These are phyloP conservation scores for Candida ponderosae DNA, from an alignment of 805 yeast genomes.

Conservation along the genomic window DNA sequence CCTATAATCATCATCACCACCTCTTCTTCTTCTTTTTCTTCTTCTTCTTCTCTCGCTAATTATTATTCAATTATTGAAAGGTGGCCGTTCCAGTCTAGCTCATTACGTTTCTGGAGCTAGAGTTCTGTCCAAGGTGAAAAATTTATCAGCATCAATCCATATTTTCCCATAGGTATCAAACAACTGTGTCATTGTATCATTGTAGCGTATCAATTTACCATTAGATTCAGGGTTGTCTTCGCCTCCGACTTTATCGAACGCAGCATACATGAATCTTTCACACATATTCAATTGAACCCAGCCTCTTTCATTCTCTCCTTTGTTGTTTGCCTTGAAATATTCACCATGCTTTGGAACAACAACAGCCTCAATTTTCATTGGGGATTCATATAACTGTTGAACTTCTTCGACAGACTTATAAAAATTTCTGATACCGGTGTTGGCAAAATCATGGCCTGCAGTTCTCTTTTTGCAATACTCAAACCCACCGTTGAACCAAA, in stretches of 20 bases:
- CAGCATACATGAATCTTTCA: constrained; percentile 47
- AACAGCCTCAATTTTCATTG: constrained; percentile 33
- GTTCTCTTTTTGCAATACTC: constrained; percentile 32
- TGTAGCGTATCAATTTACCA: constrained; percentile 16
- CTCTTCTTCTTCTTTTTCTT: no score
- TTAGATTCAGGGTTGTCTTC: constrained; percentile 8
- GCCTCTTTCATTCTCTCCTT: constrained; percentile 29
- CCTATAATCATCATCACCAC: no score
- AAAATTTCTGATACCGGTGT: constrained; percentile 11
- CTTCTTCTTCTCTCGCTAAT: no score
- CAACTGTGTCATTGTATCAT: constrained; percentile 8
- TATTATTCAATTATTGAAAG: no score
- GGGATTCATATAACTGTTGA: constrained; percentile 26
- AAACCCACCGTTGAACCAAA: constrained; percentile 60
- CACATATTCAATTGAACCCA: constrained; percentile 46
- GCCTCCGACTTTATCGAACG: constrained; percentile 43
- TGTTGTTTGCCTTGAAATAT: constrained; percentile 25
- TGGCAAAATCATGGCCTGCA: constrained; percentile 24
- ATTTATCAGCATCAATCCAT: constrained; percentile 16
- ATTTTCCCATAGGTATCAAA: constrained; percentile 29
- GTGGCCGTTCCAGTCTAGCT: no score
- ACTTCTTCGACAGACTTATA: constrained; percentile 16
- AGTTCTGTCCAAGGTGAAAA: no score
- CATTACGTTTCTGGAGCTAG: no score
- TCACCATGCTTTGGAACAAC: constrained; percentile 43